Base-by-base conservation (phyloP, 2,329 filamentous ascomycete species). In the Hymenoscyphus fraxineus region DNA sequence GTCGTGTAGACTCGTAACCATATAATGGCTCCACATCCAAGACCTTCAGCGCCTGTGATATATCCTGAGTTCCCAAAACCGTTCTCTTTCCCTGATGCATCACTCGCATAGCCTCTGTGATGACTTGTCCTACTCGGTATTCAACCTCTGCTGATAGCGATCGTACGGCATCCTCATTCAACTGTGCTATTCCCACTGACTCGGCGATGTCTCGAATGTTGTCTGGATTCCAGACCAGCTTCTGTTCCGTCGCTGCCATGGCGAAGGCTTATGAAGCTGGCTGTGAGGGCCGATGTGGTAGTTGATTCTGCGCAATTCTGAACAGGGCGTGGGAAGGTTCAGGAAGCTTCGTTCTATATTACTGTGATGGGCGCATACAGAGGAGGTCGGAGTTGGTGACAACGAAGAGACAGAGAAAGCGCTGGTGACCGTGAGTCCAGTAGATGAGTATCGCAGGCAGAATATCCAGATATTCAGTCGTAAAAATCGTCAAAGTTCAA, bases 181-280 rank as follows among this genome's bases (percentile, higher is more conserved):
- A 83, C 62, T 86, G 84, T 71, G 85, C 81, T 72, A 99, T 93
- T 64, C 95, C 95, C 58, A 98, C 91, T 1, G 95, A 97, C 78
- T 99, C 95, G 70, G 95, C 94, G 66, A 98, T 93, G 77, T 99
- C 95, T 72, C 88, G 89, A 72, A 99, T 91, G 72, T 97, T 98
- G 73, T 99, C 95, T 19, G 91, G 88, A 75, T 97, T 98, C 95
- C 95, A 98, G 71, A 97, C 88, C 32, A 88, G 81, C 73, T 76
- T 75, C 58, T 65, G 68, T 58, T 76, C 73, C 5, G 70, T 59
- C 7, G 51, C 27, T 40, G 38, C 31, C 35, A 47, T 58, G 16
- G 57, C 39, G 32, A 39, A 58, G 56, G 16, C 7, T 6, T 38
- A 10, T 3, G 44, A 51, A 19, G 3, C n/a, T 22, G 0, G n/a